phyloP scores from a whole-genome alignment of 352 stramenopile species.

The Halophytophthora batemanensis region DNA sequence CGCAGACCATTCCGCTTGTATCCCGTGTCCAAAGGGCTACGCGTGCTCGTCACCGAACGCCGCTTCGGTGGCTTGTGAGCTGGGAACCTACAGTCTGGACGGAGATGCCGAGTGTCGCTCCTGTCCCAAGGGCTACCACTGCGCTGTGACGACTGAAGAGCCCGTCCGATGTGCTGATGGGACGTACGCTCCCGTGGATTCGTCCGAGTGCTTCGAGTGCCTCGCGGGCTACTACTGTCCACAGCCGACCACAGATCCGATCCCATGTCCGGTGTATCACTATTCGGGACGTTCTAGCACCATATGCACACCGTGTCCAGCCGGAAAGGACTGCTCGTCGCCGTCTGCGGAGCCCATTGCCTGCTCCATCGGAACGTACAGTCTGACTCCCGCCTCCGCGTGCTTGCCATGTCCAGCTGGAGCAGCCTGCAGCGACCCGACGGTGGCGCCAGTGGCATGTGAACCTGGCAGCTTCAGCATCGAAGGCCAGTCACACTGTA shows the following conservation, averaged over 20 bases:
- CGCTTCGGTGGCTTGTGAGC: conserved; percentile 15
- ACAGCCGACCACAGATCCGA: conserved; percentile 34
- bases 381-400: conserved; percentile 22
- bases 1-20: conserved; percentile 38
- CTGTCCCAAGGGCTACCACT: conserved; percentile 53
- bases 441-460: conserved; percentile 34
- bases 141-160: conserved; percentile 25
- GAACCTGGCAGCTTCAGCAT: conserved; percentile 48
- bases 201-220: conserved; percentile 39
- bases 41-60: conserved; percentile 30
- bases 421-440: conserved; percentile 28
- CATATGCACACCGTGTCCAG: conserved; percentile 36
- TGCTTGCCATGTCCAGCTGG: conserved; percentile 47
- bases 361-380: conserved; percentile 50
- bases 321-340: conserved; percentile 51
- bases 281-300: conserved; percentile 41
- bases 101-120: conserved; percentile 36
- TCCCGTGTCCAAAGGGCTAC: conserved; percentile 41
- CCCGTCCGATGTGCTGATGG: conserved; percentile 34
- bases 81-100: conserved; percentile 40
- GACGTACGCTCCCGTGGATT: conserved; percentile 24
- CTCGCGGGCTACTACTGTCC: conserved; percentile 42
- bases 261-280: conserved; percentile 36
- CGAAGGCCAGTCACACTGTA: conserved; percentile 45
- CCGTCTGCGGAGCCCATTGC: conserved; percentile 23